Conservation (phyloP, 371 early-diverging fungal species). For the Dichotomocladium elegans region DNA sequence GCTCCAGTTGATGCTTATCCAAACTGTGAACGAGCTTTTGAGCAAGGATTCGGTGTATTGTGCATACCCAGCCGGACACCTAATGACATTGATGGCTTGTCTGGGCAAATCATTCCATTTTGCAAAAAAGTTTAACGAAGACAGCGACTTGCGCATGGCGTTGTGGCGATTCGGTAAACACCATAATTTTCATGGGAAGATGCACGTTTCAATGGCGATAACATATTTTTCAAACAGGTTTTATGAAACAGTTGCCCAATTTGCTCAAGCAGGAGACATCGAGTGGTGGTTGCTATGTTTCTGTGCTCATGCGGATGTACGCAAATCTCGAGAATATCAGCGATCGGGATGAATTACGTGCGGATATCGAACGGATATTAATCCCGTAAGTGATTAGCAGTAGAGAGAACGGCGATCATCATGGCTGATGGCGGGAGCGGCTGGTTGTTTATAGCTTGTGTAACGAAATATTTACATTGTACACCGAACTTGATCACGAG, state of each 20-base stretch:
- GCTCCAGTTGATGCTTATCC: slow-evolving; percentile 73
- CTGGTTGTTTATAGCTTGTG: slow-evolving; percentile 28
- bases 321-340: slow-evolving; percentile 45
- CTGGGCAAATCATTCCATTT: slow-evolving; percentile 80
- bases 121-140: slow-evolving; percentile 78
- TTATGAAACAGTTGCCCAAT: slow-evolving; percentile 87
- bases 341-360: slow-evolving; percentile 42
- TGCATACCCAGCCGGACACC: slow-evolving; percentile 53
- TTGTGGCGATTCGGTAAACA: slow-evolving; percentile 65
- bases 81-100: slow-evolving; percentile 71
- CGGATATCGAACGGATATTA: slow-evolving; percentile 44
- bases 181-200: background rate
- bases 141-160: slow-evolving; percentile 76
- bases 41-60: slow-evolving; percentile 59
- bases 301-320: slow-evolving; percentile 50
- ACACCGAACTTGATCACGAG: slow-evolving; percentile 48
- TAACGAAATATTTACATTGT: slow-evolving; percentile 45
- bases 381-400: slow-evolving; percentile 55
- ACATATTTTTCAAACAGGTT: slow-evolving; percentile 42
- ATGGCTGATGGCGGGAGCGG: background rate
- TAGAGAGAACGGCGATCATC: too few relatives aligned
- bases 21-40: slow-evolving; percentile 69
- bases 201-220: background rate
- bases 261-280: slow-evolving; percentile 76
- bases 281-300: slow-evolving; percentile 50